Evolutionary conservation across 1,284 basidiomycete genomes (phyloP).

Genomic region (Leccinum variabile): DNA sequence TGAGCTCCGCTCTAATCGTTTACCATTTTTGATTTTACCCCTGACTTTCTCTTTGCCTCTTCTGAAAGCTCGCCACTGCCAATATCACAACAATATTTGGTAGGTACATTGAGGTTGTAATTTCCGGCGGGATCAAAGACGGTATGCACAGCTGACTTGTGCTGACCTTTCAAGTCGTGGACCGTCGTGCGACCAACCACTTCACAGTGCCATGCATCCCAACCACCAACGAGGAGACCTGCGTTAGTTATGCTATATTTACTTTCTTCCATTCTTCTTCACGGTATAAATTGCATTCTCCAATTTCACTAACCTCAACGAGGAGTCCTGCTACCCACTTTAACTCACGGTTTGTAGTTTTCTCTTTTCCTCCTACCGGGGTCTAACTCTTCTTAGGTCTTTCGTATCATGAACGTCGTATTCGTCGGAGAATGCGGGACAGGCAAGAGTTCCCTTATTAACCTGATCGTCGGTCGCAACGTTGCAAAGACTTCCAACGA

Average conservation of each 20-base stretch:
- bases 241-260: not conserved
- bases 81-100: not conserved
- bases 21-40: conserved; percentile 12
- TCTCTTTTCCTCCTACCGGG: not conserved
- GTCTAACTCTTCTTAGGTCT: conserved; percentile 7
- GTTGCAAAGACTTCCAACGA: conserved; percentile 21
- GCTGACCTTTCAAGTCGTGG: not conserved
- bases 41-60: not conserved
- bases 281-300: conserved; percentile 11
- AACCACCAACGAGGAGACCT: not conserved
- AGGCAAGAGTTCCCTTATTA: conserved; percentile 30
- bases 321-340: not conserved
- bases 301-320: not conserved
- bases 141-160: not conserved
- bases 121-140: conserved; percentile 6
- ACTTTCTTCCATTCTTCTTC: not conserved
- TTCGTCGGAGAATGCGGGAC: conserved; percentile 25
- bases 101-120: conserved; percentile 1
- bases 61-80: not conserved
- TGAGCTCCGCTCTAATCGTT: conserved; percentile 25
- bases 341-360: conserved; percentile 6
- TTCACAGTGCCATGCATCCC: not conserved
- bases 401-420: conserved; percentile 20
- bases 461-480: conserved; percentile 18
- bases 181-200: not conserved